A percentile compares a stretch with the other conserved stretches of the same genome.
phyloP scores from a whole-genome alignment of 805 yeast genomes.

The Komagataella kurtzmanii region DNA sequence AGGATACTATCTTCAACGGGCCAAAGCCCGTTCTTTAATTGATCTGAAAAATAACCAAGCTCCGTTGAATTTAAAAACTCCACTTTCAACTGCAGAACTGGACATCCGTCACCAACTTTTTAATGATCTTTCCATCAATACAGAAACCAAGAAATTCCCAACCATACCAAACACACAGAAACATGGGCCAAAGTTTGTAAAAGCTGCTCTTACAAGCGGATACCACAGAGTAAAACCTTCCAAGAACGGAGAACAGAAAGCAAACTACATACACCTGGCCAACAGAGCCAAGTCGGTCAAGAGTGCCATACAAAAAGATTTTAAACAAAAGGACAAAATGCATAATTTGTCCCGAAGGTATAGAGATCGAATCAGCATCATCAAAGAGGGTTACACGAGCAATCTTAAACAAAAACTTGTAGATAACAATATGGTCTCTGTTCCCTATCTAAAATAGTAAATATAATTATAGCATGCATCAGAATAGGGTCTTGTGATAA shows the following conservation, averaged over 20 bases:
- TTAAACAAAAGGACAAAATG: background rate
- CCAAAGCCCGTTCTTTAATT: constrained; percentile 18
- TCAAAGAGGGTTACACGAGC: background rate
- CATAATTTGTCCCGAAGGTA: background rate
- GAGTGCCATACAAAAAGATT: background rate
- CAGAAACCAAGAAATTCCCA: background rate
- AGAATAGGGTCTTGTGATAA: background rate
- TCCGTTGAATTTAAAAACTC: constrained; percentile 5
- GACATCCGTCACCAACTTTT: background rate
- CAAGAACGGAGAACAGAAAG: background rate
- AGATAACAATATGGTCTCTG: background rate
- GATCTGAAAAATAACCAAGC: constrained; percentile 7
- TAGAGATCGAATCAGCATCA: background rate
- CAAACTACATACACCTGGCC: background rate
- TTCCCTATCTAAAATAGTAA: background rate
- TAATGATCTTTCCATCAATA: background rate
- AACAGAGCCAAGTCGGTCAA: background rate
- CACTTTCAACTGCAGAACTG: constrained; percentile 5
- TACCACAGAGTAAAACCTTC: background rate
- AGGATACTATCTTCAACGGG: constrained; percentile 7
- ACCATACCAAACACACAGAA: background rate
- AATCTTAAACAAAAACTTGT: background rate
- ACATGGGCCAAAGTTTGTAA: background rate
- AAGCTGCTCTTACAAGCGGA: background rate
- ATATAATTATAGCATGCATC: background rate